These are phyloP conservation scores for Nematodospora anomalae DNA, from an alignment of 1,139 yeast species.

Conservation along the genomic window DNA sequence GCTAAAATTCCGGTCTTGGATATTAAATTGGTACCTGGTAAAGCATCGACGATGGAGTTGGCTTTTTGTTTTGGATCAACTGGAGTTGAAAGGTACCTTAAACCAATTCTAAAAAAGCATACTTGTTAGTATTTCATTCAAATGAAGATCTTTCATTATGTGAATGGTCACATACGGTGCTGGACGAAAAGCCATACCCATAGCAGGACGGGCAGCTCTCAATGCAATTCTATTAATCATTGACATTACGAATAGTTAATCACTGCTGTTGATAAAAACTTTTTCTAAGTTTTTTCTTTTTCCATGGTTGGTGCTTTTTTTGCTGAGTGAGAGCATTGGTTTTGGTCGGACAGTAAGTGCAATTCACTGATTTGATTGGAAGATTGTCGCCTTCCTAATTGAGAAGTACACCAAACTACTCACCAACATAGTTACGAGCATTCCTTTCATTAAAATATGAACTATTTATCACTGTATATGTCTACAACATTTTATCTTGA, in stretches of 20 bases:
- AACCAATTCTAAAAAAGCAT: constrained; percentile 48
- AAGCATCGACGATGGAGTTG: constrained; percentile 79
- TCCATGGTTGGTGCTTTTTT: constrained; percentile 5
- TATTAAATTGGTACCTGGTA: constrained; percentile 87
- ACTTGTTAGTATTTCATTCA: constrained; percentile 4
- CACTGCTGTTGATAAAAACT: background rate
- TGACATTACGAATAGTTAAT: constrained; percentile 29
- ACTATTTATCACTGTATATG: background rate
- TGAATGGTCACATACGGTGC: constrained; percentile 40
- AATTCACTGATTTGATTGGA: constrained; percentile 35
- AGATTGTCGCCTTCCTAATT: constrained; percentile 32
- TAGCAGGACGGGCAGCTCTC: constrained; percentile 43
- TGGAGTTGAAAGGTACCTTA: constrained; percentile 65
- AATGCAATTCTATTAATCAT: constrained; percentile 49
- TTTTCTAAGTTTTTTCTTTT: constrained; percentile 11
- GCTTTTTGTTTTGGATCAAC: constrained; percentile 92
- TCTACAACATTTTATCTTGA: constrained; percentile 19
- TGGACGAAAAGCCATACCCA: constrained; percentile 43
- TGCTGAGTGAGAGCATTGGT: too few relatives aligned
- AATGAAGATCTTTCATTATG: too few relatives aligned
- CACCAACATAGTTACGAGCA: background rate
- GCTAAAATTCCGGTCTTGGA: constrained; percentile 95
- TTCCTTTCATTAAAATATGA: too few relatives aligned
- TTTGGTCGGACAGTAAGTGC: constrained; percentile 8
- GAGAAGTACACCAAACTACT: constrained; percentile 20